phyloP scores from a whole-genome alignment of 2,329 filamentous ascomycete species.

The Xylariaceae sp. region DNA sequence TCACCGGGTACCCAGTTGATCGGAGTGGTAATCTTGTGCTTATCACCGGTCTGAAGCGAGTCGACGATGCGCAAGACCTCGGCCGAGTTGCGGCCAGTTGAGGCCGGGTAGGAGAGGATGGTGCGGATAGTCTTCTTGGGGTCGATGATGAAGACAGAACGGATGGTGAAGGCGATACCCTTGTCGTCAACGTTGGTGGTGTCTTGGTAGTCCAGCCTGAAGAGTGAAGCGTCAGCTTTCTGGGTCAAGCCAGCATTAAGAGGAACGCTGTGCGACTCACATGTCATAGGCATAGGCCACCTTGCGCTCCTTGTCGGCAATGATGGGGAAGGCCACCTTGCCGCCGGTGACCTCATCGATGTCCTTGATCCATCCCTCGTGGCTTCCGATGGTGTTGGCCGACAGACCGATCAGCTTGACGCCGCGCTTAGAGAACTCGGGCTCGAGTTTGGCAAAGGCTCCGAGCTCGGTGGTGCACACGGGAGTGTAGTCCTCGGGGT shows the following conservation, averaged over 20 bases:
- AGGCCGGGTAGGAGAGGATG: slow-evolving; percentile 89
- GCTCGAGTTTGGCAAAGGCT: slow-evolving; percentile 83
- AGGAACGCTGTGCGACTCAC: slow-evolving; percentile 36
- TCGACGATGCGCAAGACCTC: slow-evolving; percentile 77
- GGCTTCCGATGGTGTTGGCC: slow-evolving; percentile 79
- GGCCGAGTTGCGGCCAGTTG: slow-evolving; percentile 77
- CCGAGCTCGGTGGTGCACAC: slow-evolving; percentile 96
- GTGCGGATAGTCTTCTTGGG: slow-evolving; percentile 89
- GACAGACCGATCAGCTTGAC: slow-evolving; percentile 90
- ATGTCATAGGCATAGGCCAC: slow-evolving; percentile 76
- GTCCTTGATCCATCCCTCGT: slow-evolving; percentile 88
- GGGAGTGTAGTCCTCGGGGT: slow-evolving; percentile 87
- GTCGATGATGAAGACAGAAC: slow-evolving; percentile 92
- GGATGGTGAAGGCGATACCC: slow-evolving; percentile 89
- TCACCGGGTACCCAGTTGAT: slow-evolving; percentile 88
- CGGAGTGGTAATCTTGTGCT: slow-evolving; percentile 81
- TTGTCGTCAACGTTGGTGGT: slow-evolving; percentile 76
- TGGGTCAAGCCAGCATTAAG: no score
- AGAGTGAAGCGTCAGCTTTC: slow-evolving; percentile 1
- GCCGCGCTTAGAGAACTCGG: slow-evolving; percentile 79
- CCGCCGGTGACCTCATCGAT: slow-evolving; percentile 74
- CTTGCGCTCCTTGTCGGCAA: slow-evolving; percentile 74
- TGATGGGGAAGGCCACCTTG: slow-evolving; percentile 71
- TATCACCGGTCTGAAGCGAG: slow-evolving; percentile 78
- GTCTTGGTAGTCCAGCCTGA: slow-evolving; percentile 74